Base-by-base conservation (phyloP, 2,329 filamentous ascomycete genomes). In the Boeremia lycopersici region DNA sequence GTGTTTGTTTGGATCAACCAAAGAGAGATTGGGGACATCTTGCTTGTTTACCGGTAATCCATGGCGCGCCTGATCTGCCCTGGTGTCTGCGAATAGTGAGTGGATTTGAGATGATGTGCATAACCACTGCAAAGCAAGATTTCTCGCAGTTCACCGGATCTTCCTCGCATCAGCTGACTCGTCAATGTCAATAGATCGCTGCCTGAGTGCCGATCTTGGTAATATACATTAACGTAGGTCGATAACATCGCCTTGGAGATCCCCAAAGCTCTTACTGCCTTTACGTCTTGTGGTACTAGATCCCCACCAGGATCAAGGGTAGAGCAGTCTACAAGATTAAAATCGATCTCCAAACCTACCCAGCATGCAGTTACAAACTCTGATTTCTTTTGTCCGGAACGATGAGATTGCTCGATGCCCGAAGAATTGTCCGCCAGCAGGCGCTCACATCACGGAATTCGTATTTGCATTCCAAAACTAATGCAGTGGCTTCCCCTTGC, bases 111-210 rank as follows among this genome's bases (percentile, higher is more conserved):
- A 17, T 49, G 45, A 45, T 39, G 33, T 39, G 25, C 40, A 30
- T 13, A 19, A 12, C 28, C 12, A 30, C 28, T 12, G 33, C 45
- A 48, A 19, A 36, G 19, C 41, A 46, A 26, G 40, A 49, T 45
- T 30, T 29, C 19, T 13, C 41, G 46, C 46, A 55, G 29, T 26
- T 23, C 35, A 49, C 35, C 40, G 52, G 52, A 55, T 35, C 17
- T 45, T 35, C 45, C 17, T 34, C 41, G 19, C 30, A 11, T 6
- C 5, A 30, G 35, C 34, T 35, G 46, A 46, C 29, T 49, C 35
- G 46, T 28, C 25, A 8, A 17, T 4, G 23, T 17, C 13, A 7
- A 8, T 19, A 9, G 26, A 48, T 53, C 38, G 28, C 30, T 48
- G 10, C 17, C 15, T 33, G 11, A 28, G n/a, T 25, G n/a, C 38